Evolutionary conservation across 768 basidiomycete genomes (phyloP).

Genomic region (Obba rivulosa): DNA sequence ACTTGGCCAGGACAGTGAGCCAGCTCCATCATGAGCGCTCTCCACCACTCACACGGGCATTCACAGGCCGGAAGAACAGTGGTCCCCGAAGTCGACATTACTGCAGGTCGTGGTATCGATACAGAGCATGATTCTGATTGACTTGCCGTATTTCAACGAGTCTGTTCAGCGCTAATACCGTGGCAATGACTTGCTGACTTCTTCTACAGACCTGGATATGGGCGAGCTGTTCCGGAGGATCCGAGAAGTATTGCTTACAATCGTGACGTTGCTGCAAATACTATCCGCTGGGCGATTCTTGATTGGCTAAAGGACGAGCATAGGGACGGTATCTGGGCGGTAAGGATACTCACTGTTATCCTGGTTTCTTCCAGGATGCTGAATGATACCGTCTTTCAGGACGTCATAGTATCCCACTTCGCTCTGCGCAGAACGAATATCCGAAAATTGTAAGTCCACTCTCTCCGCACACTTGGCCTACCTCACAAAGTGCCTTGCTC

Average conservation of each 20-base stretch:
- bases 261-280: constrained; percentile 35
- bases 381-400: constrained; percentile 30
- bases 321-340: constrained; percentile 40
- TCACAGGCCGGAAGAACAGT: constrained; percentile 38
- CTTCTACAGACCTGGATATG: constrained; percentile 40
- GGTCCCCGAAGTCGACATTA: constrained; percentile 47
- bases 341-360: constrained; percentile 18
- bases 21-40: not conserved
- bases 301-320: constrained; percentile 46
- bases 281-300: constrained; percentile 47
- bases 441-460: constrained; percentile 33
- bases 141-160: constrained; percentile 55
- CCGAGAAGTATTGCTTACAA: constrained; percentile 41
- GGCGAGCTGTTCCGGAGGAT: constrained; percentile 32
- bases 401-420: constrained; percentile 47
- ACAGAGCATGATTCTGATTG: constrained; percentile 54
- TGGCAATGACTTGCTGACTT: not conserved
- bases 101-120: constrained; percentile 54
- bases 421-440: constrained; percentile 35
- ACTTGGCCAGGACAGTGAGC: constrained; percentile 48
- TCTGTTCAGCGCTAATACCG: constrained; percentile 19
- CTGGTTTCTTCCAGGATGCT: not conserved
- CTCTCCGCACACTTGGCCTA: not conserved
- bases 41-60: not conserved
- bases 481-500: too few species aligned